Evolutionary conservation across 768 basidiomycete species (phyloP).

Genomic region (Gautieria morchelliformis): DNA sequence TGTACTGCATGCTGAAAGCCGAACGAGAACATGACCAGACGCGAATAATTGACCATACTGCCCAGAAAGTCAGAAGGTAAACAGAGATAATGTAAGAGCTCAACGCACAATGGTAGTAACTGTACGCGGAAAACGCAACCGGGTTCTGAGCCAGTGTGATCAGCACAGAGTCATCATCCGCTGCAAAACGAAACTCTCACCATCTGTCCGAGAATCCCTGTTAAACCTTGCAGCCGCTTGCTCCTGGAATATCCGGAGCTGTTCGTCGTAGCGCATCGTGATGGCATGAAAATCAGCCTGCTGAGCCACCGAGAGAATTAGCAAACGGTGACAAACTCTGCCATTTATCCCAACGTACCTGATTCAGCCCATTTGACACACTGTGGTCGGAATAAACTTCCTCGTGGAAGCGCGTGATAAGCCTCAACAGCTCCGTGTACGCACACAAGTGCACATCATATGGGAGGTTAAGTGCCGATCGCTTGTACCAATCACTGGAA

Average conservation of each 20-base stretch:
- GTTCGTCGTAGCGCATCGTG: slow-evolving; percentile 10
- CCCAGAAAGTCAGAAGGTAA: slow-evolving; percentile 11
- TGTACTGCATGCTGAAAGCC: slow-evolving; percentile 42
- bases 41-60: slow-evolving; percentile 45
- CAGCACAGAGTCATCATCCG: neutral
- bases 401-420: slow-evolving; percentile 68
- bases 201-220: slow-evolving; percentile 7
- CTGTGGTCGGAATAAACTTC: slow-evolving; percentile 30
- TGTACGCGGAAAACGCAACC: slow-evolving; percentile 2
- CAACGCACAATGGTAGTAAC: slow-evolving; percentile 5
- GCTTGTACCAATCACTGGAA: slow-evolving; percentile 68
- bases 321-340: neutral
- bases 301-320: neutral
- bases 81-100: neutral
- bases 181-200: slow-evolving; percentile 3
- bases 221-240: slow-evolving; percentile 9
- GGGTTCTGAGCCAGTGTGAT: neutral
- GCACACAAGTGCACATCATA: slow-evolving; percentile 71
- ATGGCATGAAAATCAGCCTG: slow-evolving; percentile 8
- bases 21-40: slow-evolving; percentile 45
- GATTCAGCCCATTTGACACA: neutral
- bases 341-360: neutral
- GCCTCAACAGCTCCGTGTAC: slow-evolving; percentile 58
- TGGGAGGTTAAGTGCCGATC: slow-evolving; percentile 52
- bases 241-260: slow-evolving; percentile 6